Evolutionary conservation across 257 asterid genomes (phyloP).

Genomic region (Echites panduratus): DNA sequence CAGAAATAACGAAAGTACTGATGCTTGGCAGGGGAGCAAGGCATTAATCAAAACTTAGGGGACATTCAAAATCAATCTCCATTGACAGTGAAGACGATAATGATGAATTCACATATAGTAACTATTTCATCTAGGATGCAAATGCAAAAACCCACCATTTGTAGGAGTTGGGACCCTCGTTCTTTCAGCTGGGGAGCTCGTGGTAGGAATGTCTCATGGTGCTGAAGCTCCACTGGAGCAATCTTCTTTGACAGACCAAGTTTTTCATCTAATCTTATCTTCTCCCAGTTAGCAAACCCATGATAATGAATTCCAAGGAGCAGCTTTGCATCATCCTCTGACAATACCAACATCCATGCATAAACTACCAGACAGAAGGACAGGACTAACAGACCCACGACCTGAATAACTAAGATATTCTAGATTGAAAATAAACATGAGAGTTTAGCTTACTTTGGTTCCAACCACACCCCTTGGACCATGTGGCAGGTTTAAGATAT

Average conservation of each 20-base stretch:
- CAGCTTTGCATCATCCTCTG: constrained; percentile 99
- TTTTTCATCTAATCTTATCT: constrained; percentile 73
- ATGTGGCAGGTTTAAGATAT: constrained; percentile 83
- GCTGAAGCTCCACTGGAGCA: constrained; percentile 99
- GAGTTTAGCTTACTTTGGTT: constrained; percentile 69
- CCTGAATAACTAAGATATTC: not conserved
- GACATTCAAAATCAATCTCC: not conserved
- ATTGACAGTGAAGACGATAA: not conserved
- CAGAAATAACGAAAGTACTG: not conserved
- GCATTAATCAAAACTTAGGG: not conserved
- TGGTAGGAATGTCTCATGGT: constrained; percentile 95
- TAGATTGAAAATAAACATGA: constrained; percentile 1
- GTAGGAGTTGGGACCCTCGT: constrained; percentile 89
- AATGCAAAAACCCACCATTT: constrained; percentile 59
- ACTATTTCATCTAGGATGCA: not conserved
- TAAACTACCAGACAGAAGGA: not conserved
- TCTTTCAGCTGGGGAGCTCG: constrained; percentile 98
- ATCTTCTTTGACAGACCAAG: constrained; percentile 92
- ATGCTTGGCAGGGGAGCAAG: not conserved
- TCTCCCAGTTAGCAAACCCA: constrained; percentile 99
- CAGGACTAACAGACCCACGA: constrained; percentile 3
- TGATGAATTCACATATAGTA: not conserved
- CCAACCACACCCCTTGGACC: constrained; percentile 99
- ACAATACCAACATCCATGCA: constrained; percentile 19
- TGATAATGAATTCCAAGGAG: constrained; percentile 89